Base-by-base conservation (phyloP, 2,329 filamentous ascomycete species). In the Graphilbum fragrans region DNA sequence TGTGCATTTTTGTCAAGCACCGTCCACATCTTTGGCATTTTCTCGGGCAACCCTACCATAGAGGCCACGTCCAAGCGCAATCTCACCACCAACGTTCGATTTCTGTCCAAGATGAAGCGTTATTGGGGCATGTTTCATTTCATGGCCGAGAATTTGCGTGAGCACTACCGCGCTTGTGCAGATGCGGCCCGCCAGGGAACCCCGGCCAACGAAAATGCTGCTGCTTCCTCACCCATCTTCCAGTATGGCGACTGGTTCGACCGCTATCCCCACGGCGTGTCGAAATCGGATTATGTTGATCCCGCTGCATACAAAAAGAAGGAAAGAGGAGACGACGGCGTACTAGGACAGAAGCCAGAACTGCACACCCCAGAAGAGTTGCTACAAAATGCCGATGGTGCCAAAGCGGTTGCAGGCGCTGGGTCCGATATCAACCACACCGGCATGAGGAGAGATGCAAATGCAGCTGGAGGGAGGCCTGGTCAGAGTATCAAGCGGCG, bases 91-190 rank as follows among this genome's bases (percentile, higher is more conserved):
- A 96, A 94, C 49, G 82, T 96, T 52, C 85, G 82, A 54, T 96
- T 92, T 53, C 64, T 98, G 35, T 82, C 82, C 41, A 92, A 86
- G 60, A 94, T 96, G 85, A 95, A 94, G 67, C 85, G 85, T 45
- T 88, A 92, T 54, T 98, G 92, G 92, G 92, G 90, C 45, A 94
- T 95, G 82, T 95, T 96, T 56, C 86, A 94, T 57, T 95, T 87
- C 64, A 88, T 96, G 74, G 82, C 86, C 1, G 88, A 96, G 56
- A 92, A 90, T 53, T 71, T 95, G 29, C 87, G 92, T 45, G 83
- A 90, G 41, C 78, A 93, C 46, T 98, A 94, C 56, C 77, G 83
- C 39, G 76, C 79, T 37, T 90, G 87, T 51, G 80, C 87, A 16
- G 87, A 95, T 57, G 81, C 82, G n/a, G 77, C 80, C 23, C 70